Percentiles rank a stretch among this genome's conserved stretches.
phyloP scores from a whole-genome alignment of 2,329 filamentous ascomycete genomes.

The Fusarium sarcochroum region DNA sequence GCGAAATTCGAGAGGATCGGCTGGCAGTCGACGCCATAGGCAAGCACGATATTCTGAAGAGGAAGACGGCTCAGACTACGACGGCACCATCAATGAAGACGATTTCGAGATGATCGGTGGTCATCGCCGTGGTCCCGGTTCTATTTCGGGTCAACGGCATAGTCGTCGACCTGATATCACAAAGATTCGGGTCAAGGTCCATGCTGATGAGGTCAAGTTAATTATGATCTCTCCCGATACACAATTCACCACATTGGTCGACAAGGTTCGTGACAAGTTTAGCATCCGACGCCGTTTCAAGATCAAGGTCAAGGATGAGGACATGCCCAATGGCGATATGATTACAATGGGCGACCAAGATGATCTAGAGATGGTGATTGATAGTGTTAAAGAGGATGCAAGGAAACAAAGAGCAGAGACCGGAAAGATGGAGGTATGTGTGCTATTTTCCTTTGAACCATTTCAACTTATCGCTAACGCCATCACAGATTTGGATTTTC shows the following conservation, averaged over 20 bases:
- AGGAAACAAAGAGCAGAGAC: conserved; percentile 83
- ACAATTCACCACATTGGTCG: conserved; percentile 82
- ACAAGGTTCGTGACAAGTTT: conserved; percentile 89
- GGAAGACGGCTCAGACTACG: conserved; percentile 81
- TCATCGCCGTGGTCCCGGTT: conserved; percentile 61
- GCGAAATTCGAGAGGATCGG: conserved; percentile 50
- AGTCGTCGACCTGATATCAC: conserved; percentile 76
- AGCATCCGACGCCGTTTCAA: conserved; percentile 83
- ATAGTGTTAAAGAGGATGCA: conserved; percentile 76
- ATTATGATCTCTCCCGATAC: conserved; percentile 84
- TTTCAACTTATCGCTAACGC: conserved; percentile 44
- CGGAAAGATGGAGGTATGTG: conserved; percentile 93
- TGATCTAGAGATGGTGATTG: conserved; percentile 90
- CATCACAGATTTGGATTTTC: conserved; percentile 63
- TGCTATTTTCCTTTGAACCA: neutral
- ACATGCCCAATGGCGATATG: conserved; percentile 83
- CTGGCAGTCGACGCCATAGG: conserved; percentile 56
- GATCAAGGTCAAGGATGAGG: conserved; percentile 90
- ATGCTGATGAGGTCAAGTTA: conserved; percentile 91
- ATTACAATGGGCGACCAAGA: conserved; percentile 98
- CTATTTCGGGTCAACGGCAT: conserved; percentile 65
- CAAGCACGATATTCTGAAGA: conserved; percentile 81
- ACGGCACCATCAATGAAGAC: conserved; percentile 77
- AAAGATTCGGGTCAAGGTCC: conserved; percentile 92
- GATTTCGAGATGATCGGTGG: conserved; percentile 84